phyloP scores from a whole-genome alignment of 2,329 filamentous ascomycete genomes.

The Colletotrichum karsti region DNA sequence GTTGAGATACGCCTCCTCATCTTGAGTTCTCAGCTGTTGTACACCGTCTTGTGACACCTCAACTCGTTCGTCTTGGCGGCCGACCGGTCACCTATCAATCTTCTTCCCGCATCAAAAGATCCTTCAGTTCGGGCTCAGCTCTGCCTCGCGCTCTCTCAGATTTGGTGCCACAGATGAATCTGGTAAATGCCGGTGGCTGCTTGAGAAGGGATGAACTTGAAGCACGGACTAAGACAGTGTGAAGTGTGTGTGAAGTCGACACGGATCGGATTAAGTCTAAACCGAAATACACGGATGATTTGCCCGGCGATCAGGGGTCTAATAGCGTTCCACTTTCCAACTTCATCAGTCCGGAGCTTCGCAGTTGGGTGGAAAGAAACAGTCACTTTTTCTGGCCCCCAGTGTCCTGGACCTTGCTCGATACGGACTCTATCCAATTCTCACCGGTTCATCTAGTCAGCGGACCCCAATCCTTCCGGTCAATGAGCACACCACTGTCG shows the following conservation, averaged over 20 bases:
- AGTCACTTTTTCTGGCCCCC: background rate
- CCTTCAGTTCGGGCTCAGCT: background rate
- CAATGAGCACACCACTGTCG: background rate
- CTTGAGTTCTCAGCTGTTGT: constrained; percentile 9
- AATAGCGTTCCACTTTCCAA: no score
- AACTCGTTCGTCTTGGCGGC: background rate
- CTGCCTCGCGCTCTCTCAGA: background rate
- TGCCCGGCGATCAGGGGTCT: no score
- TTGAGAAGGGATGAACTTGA: background rate
- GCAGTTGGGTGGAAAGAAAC: background rate
- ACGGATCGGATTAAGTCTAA: background rate
- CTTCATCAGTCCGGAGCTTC: background rate
- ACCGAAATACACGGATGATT: background rate
- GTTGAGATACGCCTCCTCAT: background rate
- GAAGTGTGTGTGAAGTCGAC: background rate
- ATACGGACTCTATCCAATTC: background rate
- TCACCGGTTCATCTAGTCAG: background rate
- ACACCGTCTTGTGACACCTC: background rate
- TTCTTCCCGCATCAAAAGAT: background rate
- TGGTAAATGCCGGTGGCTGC: background rate
- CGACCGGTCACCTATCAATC: background rate
- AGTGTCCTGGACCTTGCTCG: background rate
- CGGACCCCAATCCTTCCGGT: background rate
- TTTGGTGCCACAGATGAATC: background rate
- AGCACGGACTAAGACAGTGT: background rate